phyloP scores from a whole-genome alignment of 371 early-diverging fungal species.

The Coemansia sp. region DNA sequence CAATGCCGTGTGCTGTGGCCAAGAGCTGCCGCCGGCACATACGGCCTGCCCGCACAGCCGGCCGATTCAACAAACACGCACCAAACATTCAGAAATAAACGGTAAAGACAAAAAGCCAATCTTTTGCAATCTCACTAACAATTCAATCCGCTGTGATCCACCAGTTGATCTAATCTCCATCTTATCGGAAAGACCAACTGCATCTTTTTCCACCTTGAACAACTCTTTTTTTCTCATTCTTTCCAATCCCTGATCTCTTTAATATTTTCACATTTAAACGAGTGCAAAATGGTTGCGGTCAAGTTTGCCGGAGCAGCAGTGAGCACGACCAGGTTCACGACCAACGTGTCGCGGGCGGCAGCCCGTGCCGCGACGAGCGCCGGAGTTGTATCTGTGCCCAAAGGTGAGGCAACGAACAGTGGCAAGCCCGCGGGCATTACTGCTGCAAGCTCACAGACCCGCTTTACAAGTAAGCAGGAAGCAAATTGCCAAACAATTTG shows the following conservation, averaged over 20 bases:
- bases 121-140: background rate
- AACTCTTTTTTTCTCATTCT: background rate
- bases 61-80: background rate
- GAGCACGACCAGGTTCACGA: conserved; percentile 49
- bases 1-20: no score
- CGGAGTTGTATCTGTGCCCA: conserved; percentile 16
- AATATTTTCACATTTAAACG: background rate
- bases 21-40: background rate
- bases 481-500: no score
- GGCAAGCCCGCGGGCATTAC: conserved; percentile 27
- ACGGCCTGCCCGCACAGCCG: background rate
- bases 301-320: conserved; percentile 37
- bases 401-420: conserved; percentile 25
- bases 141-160: background rate
- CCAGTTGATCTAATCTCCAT: background rate
- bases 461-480: conserved; percentile 36
- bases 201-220: background rate
- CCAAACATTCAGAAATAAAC: background rate
- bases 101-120: background rate
- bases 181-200: background rate
- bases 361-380: conserved; percentile 31
- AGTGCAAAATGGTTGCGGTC: conserved; percentile 24
- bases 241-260: conserved; percentile 1
- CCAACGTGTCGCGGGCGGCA: conserved; percentile 35
- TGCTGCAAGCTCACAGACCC: conserved; percentile 28